Conservation (phyloP, 2,329 filamentous ascomycete species). For the Aspergillus unguis region DNA sequence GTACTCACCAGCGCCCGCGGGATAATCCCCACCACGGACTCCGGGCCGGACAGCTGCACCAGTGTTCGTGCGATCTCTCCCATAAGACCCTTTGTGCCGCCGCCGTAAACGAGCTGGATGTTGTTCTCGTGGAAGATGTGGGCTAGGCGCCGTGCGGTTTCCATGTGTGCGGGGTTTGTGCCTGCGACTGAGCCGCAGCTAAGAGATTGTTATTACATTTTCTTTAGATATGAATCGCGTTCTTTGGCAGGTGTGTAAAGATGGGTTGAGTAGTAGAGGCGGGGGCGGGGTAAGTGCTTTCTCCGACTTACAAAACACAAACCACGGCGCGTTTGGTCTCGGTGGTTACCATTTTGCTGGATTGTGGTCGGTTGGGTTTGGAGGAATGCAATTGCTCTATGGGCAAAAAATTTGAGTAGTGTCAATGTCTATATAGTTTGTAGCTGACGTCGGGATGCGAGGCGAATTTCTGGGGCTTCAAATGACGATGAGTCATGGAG, state of each 20-base stretch:
- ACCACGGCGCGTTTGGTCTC: slow-evolving; percentile 9
- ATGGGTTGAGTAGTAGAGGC: neutral
- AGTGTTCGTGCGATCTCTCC: slow-evolving; percentile 86
- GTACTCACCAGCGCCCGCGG: slow-evolving; percentile 77
- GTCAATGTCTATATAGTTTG: too few relatives aligned
- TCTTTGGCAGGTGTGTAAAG: neutral
- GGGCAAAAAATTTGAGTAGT: neutral
- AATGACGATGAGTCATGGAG: neutral
- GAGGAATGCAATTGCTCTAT: neutral
- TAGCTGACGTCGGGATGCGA: too few relatives aligned
- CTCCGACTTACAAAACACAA: slow-evolving; percentile 7
- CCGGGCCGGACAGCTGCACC: slow-evolving; percentile 74
- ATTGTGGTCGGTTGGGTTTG: neutral
- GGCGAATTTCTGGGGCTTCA: too few relatives aligned
- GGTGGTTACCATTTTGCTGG: neutral
- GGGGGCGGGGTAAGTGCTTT: slow-evolving; percentile 3
- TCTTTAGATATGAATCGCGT: neutral
- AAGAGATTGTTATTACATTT: neutral
- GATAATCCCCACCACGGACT: slow-evolving; percentile 88
- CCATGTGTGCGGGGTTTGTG: slow-evolving; percentile 68
- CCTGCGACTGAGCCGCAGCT: slow-evolving; percentile 81
- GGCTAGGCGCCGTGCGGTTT: slow-evolving; percentile 73
- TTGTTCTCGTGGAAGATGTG: slow-evolving; percentile 69
- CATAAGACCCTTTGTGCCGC: slow-evolving; percentile 93
- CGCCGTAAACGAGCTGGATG: slow-evolving; percentile 87